Evolutionary conservation across 2,329 filamentous ascomycete genomes (phyloP).

Genomic region (Colletotrichum siamense): DNA sequence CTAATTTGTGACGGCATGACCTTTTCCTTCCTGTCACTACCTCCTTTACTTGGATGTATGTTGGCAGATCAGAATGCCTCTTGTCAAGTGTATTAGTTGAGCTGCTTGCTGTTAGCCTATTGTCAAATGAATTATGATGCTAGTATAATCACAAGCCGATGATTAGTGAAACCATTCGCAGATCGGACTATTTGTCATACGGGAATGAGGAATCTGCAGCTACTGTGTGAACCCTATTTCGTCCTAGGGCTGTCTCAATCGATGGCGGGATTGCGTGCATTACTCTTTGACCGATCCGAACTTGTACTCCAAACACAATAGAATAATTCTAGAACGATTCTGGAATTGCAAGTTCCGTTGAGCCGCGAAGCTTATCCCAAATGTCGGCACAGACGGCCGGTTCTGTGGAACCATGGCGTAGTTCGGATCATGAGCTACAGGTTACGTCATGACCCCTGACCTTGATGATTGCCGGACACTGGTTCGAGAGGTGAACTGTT

Average conservation of each 20-base stretch:
- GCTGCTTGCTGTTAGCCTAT: background rate
- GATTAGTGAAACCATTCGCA: background rate
- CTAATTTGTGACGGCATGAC: conserved; percentile 27
- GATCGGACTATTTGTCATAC: background rate
- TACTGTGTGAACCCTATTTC: background rate
- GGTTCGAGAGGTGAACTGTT: background rate
- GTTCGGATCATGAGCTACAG: background rate
- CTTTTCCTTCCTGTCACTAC: background rate
- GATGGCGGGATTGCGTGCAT: background rate
- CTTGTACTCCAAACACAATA: background rate
- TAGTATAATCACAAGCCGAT: background rate
- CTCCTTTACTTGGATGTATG: background rate
- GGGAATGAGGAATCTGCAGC: no score
- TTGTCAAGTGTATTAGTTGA: background rate
- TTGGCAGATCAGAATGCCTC: conserved; percentile 1
- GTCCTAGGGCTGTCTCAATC: background rate
- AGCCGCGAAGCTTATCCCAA: background rate
- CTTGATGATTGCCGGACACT: background rate
- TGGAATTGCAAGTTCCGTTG: background rate
- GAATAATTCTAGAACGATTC: background rate
- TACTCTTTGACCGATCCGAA: background rate
- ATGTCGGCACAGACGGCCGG: background rate
- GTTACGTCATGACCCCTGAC: conserved; percentile 11
- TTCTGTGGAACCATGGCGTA: background rate
- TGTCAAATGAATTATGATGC: background rate